Evolutionary conservation across 306 rosid species (phyloP), one percentile per base, ranked within the genome.

Genomic region (Cucumis cinereus): DNA sequence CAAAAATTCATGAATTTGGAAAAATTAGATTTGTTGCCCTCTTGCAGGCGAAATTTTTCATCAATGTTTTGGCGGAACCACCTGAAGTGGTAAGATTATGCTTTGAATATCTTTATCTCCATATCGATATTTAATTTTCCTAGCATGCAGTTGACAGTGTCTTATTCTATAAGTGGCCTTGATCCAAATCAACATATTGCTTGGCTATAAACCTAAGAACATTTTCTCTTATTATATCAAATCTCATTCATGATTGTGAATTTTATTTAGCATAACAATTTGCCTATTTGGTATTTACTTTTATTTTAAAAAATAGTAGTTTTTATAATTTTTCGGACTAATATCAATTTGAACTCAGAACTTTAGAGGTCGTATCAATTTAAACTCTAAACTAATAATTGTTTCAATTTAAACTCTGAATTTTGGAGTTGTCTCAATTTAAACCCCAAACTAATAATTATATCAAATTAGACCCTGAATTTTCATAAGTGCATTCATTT

Each of bases 61-160:
- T 93, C 72, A 93, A 93, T 83, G 90, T 91, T 79, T 84, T 93
- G 86, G 98, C 98, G 60, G 98, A 93, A 73, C 97, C 98, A 73
- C 89, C 98, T 17, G 98, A 91, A 90, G 97, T 91, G 87, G 97
- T 93, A 89, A 86, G 93, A 61, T 76, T 71, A 73, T 83, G 62
- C 57, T 50, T 50, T 33, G 62, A 22, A 68, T 53, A 19, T 56
- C 77, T 13, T 73, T 9, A 23, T 45, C 7, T 15, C 33, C 53
- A 66, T 10, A 43, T 10, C 2, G 9, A 72, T 49, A 15, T 72
- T 30, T 30, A 30, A 30, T 30, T 52, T 72, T 68, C 56, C 12
- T 68, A 23, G 74, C 7, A 68, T 68, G 38, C 35, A 47, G 38
- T 23, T 70, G 58, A 24, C 35, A 13, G 16, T 73, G 77, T 53